A percentile compares a stretch with the other conserved stretches of the same genome.
Conservation (phyloP, 2,329 filamentous ascomycete genomes). For the Rutstroemia sydowiana region DNA sequence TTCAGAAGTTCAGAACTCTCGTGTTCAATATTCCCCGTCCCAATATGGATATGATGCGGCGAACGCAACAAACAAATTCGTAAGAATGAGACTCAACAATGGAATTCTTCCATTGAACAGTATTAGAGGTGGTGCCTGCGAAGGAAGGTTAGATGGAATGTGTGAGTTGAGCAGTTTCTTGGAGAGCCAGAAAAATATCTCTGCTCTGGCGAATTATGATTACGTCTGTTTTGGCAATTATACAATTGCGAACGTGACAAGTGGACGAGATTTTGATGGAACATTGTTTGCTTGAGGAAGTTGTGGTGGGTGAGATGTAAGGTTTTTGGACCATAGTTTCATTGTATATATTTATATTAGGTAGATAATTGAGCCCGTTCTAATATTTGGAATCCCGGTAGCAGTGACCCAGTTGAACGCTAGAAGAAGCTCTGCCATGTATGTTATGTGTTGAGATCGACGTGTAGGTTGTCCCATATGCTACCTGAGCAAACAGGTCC, state of each 20-base stretch:
- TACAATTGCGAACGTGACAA: slow-evolving; percentile 3
- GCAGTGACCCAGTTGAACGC: too few species aligned
- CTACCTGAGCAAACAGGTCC: too few species aligned
- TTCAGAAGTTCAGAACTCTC: slow-evolving; percentile 32
- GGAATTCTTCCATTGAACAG: slow-evolving; percentile 40
- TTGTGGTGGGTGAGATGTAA: too few species aligned
- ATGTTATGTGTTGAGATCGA: background rate
- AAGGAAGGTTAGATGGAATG: slow-evolving; percentile 37
- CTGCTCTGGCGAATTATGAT: slow-evolving; percentile 11
- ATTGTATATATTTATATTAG: background rate
- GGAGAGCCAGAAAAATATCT: slow-evolving; percentile 8
- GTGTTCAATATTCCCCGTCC: slow-evolving; percentile 35
- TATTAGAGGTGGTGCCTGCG: slow-evolving; percentile 40
- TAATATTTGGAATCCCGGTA: background rate
- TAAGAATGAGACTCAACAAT: slow-evolving; percentile 43
- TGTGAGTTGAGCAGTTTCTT: slow-evolving; percentile 38
- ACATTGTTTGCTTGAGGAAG: slow-evolving; percentile 3
- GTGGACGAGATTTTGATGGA: slow-evolving; percentile 6
- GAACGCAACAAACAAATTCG: slow-evolving; percentile 38
- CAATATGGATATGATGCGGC: slow-evolving; percentile 40
- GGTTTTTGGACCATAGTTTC: background rate
- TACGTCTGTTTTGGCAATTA: slow-evolving; percentile 9
- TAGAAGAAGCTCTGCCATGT: background rate
- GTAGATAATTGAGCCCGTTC: background rate
- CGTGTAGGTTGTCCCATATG: too few species aligned